These are phyloP conservation scores for Puccinia hordei DNA, from an alignment of 1,284 basidiomycete species.

Conservation along the genomic window DNA sequence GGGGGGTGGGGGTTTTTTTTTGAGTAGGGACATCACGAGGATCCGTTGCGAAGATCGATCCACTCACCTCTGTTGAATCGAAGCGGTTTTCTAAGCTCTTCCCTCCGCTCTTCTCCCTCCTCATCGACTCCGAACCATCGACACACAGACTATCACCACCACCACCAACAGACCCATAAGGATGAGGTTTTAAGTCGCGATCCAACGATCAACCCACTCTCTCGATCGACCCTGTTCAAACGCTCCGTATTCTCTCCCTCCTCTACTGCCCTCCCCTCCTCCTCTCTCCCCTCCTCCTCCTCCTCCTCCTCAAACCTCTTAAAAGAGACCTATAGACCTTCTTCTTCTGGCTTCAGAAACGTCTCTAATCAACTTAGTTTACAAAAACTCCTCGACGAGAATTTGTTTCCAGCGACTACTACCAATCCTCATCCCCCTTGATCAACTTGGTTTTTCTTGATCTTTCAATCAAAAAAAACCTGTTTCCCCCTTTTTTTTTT, in stretches of 20 bases:
- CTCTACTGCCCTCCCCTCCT: background rate
- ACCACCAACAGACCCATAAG: no score
- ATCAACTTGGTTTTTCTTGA: no score
- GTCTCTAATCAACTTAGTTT: constrained; percentile 5
- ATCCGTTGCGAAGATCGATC: no score
- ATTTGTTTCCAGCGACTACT: background rate
- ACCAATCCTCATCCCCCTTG: no score
- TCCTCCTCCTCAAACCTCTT: background rate
- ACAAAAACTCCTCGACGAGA: constrained; percentile 14
- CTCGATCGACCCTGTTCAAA: constrained; percentile 23
- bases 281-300: background rate
- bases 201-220: constrained; percentile 31
- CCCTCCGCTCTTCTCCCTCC: no score
- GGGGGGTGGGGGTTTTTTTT: no score
- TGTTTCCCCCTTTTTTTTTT: no score
- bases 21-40: background rate
- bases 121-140: no score
- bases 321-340: background rate
- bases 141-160: no score
- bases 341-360: background rate
- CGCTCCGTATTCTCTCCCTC: background rate
- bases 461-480: no score
- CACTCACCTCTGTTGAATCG: no score
- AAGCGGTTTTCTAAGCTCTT: no score
- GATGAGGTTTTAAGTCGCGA: constrained; percentile 13